These are phyloP conservation scores for Penicillium vulpinum DNA, from an alignment of 2,329 filamentous ascomycete genomes.

Conservation along the genomic window DNA sequence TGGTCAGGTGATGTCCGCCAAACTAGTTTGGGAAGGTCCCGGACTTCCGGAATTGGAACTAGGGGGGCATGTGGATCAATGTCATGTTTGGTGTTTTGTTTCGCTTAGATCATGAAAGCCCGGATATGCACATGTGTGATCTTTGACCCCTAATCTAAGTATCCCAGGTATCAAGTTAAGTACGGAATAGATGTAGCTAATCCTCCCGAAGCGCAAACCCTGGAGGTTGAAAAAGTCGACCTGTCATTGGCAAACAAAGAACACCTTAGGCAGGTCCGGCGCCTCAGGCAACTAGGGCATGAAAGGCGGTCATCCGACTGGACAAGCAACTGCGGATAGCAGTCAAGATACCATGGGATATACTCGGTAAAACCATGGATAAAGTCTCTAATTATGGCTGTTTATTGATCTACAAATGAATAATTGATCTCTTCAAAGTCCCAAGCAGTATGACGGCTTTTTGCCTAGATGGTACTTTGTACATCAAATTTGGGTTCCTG, in stretches of 20 bases:
- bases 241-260: background rate
- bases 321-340: background rate
- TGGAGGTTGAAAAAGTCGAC: background rate
- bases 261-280: background rate
- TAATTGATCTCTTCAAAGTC: background rate
- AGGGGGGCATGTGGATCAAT: constrained; percentile 1
- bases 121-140: background rate
- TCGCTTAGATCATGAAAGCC: background rate
- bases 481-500: background rate
- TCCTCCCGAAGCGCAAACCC: background rate
- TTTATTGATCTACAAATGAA: constrained; percentile 14
- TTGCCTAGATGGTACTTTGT: background rate
- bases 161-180: background rate
- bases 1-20: background rate
- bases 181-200: background rate
- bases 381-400: constrained; percentile 13
- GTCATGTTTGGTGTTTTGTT: background rate
- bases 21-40: constrained; percentile 7
- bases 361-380: constrained; percentile 17
- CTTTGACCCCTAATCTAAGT: background rate
- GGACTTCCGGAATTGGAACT: too few species aligned
- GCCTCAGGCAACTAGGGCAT: background rate
- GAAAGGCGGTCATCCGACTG: background rate
- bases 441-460: background rate
- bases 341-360: background rate